phyloP scores from a whole-genome alignment of 495 filamentous ascomycete genomes.

The Talaromyces adpressus region DNA sequence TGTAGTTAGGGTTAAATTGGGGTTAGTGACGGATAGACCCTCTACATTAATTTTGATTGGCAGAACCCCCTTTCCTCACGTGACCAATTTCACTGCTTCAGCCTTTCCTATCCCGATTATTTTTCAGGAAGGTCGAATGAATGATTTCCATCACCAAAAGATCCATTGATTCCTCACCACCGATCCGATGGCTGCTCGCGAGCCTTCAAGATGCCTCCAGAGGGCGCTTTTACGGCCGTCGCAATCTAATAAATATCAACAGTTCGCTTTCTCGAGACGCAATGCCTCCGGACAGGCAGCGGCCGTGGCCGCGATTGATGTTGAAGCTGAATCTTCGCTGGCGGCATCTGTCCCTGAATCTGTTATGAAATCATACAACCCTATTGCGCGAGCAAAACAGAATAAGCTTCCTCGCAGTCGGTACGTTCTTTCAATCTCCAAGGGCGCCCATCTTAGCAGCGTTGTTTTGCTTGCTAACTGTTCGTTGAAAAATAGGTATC shows the following conservation, averaged over 20 bases:
- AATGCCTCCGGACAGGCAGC: slow-evolving; percentile 41
- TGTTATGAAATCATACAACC: slow-evolving; percentile 45
- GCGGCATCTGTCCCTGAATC: slow-evolving; percentile 18
- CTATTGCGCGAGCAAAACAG: slow-evolving; percentile 44
- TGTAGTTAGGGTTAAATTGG: neutral
- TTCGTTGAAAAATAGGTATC: slow-evolving; percentile 54
- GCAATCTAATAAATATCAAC: slow-evolving; percentile 25
- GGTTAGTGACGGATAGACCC: neutral
- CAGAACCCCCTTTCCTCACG: neutral
- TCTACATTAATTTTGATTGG: neutral
- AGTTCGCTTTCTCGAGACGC: slow-evolving; percentile 32
- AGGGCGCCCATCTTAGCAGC: too few species aligned
- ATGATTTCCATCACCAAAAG: neutral
- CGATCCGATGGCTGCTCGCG: slow-evolving; percentile 33
- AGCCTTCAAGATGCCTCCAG: slow-evolving; percentile 36
- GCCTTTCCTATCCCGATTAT: neutral
- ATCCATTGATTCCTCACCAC: neutral
- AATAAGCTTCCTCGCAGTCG: slow-evolving; percentile 60
- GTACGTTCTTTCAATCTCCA: too few species aligned
- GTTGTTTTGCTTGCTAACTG: too few species aligned
- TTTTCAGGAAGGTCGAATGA: neutral
- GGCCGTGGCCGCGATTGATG: slow-evolving; percentile 25
- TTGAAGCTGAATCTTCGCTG: slow-evolving; percentile 33
- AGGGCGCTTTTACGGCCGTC: slow-evolving; percentile 34
- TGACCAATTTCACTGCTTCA: neutral